Evolutionary conservation across 805 yeast species (phyloP).

Genomic region (Candida manassasensis): DNA sequence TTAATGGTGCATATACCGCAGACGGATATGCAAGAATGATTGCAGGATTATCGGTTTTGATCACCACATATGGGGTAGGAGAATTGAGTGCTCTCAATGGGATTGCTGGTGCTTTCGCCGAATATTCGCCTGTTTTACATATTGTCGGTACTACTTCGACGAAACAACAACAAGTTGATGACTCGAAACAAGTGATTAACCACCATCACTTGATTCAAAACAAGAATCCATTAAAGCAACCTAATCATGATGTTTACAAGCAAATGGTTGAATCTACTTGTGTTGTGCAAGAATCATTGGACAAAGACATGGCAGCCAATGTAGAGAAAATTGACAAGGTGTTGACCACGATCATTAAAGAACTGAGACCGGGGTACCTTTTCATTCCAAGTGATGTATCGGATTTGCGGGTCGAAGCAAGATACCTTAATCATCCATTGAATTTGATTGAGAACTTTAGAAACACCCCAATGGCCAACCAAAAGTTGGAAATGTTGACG

Average conservation of each 20-base stretch:
- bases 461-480: constrained; percentile 6
- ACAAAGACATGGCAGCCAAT: constrained; percentile 34
- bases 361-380: constrained; percentile 77
- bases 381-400: constrained; percentile 72
- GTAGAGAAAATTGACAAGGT: constrained; percentile 61
- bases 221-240: constrained; percentile 41
- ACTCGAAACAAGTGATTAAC: constrained; percentile 16
- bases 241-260: constrained; percentile 66
- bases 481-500: constrained; percentile 18
- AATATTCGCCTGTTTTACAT: constrained; percentile 72
- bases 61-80: constrained; percentile 86
- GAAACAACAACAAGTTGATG: constrained; percentile 19
- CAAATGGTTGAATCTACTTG: constrained; percentile 56
- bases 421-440: constrained; percentile 1
- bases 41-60: constrained; percentile 54
- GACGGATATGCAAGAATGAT: constrained; percentile 77
- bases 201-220: constrained; percentile 61
- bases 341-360: constrained; percentile 47
- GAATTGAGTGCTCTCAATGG: constrained; percentile 84
- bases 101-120: constrained; percentile 77
- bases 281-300: constrained; percentile 43
- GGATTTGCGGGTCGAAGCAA: constrained; percentile 24
- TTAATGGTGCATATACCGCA: constrained; percentile 85
- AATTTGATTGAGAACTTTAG: constrained; percentile 7
- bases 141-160: constrained; percentile 65